Evolutionary conservation across 108 stramenopile genomes (phyloP).

Genomic region (Pseudonitzschia multistriata): DNA sequence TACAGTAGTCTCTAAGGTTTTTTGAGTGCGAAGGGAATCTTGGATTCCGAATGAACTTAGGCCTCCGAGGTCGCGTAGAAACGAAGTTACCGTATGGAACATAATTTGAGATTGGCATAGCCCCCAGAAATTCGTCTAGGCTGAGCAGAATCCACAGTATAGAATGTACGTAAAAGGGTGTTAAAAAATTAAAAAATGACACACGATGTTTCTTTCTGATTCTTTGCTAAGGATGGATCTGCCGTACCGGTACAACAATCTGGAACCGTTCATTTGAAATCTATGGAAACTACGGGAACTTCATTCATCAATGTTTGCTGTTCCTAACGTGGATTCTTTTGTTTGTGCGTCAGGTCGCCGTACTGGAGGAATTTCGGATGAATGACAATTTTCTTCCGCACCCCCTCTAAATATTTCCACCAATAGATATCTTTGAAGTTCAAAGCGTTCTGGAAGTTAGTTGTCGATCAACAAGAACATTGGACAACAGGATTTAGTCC

Average conservation of each 20-base stretch:
- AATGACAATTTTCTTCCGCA: slow-evolving; percentile 2
- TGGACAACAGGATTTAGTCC: neutral
- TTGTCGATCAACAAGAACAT: neutral
- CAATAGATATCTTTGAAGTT: neutral
- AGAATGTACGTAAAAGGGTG: too few relatives aligned
- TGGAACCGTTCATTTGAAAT: neutral
- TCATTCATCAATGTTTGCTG: neutral
- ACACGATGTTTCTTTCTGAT: neutral
- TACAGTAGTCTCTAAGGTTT: too few relatives aligned
- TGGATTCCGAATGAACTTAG: too few relatives aligned
- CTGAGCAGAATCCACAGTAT: too few relatives aligned
- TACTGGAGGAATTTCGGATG: neutral
- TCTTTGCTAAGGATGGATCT: too few relatives aligned
- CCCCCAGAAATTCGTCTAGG: too few relatives aligned
- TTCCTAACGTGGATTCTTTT: neutral
- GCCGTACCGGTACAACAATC: too few relatives aligned
- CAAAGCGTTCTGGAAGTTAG: neutral
- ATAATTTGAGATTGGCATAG: too few relatives aligned
- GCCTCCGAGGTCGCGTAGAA: too few relatives aligned
- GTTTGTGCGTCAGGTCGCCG: neutral
- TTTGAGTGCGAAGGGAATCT: too few relatives aligned
- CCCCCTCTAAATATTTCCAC: neutral
- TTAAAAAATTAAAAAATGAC: too few relatives aligned
- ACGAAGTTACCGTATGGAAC: too few relatives aligned
- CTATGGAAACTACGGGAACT: slow-evolving; percentile 4